Evolutionary conservation across 371 early-diverging fungal genomes (phyloP).

Genomic region (Mucor saturninus): DNA sequence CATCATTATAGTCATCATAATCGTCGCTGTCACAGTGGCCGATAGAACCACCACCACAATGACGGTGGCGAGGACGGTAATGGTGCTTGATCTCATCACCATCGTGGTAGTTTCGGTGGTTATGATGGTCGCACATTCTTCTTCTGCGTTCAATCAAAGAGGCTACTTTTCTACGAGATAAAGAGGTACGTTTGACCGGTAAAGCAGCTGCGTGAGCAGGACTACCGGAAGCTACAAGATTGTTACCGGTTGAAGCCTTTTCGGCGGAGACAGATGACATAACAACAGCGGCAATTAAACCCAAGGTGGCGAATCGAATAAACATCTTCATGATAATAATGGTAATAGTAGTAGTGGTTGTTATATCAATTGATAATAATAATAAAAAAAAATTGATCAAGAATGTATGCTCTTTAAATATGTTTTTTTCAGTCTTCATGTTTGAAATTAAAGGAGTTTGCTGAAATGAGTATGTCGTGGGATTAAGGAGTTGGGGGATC

Average conservation of each 20-base stretch:
- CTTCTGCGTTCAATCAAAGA: not conserved
- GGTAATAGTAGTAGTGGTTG: not conserved
- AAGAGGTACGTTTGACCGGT: not conserved
- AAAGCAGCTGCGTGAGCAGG: not conserved
- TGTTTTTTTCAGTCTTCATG: not conserved
- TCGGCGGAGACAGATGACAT: not conserved
- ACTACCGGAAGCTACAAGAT: not conserved
- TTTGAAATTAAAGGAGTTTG: not conserved
- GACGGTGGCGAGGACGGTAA: not conserved
- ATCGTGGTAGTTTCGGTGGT: not conserved
- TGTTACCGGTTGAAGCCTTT: not conserved
- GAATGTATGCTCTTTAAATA: not conserved
- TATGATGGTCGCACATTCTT: not conserved
- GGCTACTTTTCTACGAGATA: not conserved
- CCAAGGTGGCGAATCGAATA: not conserved
- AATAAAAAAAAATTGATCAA: not conserved
- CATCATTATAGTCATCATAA: not conserved
- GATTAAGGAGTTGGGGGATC: not conserved
- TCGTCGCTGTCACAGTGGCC: not conserved
- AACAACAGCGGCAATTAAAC: not conserved
- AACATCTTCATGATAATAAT: not conserved
- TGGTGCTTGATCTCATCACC: slow-evolving; percentile 1
- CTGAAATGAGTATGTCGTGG: not conserved
- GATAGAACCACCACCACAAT: not conserved
- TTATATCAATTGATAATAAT: not conserved